Evolutionary conservation across 768 basidiomycete genomes (phyloP).

Genomic region (Amanita phalloides): DNA sequence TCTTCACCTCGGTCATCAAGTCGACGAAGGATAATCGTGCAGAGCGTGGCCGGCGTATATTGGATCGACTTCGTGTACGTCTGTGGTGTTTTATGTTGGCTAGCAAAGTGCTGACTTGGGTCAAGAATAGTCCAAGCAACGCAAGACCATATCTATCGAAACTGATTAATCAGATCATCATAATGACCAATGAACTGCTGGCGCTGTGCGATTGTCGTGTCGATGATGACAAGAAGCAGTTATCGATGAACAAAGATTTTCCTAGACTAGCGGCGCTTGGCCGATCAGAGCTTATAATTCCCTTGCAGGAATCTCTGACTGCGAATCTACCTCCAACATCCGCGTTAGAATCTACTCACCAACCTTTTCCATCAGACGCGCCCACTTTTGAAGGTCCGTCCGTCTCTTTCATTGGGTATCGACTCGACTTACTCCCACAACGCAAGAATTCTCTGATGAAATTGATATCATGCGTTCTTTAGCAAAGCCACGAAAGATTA

Average conservation of each 20-base stretch:
- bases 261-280: conserved; percentile 43
- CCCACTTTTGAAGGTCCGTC: conserved; percentile 68
- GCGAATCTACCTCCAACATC: conserved; percentile 78
- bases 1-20: conserved; percentile 81
- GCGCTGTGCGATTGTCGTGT: conserved; percentile 50
- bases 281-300: conserved; percentile 70
- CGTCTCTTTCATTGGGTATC: background rate
- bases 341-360: conserved; percentile 45
- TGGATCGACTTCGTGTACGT: conserved; percentile 48
- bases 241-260: conserved; percentile 48
- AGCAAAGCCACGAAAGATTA: conserved; percentile 85
- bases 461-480: conserved; percentile 88
- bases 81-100: background rate
- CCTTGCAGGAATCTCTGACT: conserved; percentile 87
- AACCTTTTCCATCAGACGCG: conserved; percentile 69
- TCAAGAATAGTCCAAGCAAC: conserved; percentile 37
- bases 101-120: background rate
- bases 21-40: conserved; percentile 61
- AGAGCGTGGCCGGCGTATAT: conserved; percentile 45
- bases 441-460: conserved; percentile 66
- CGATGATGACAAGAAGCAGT: conserved; percentile 23
- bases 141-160: conserved; percentile 26
- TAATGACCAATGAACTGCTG: conserved; percentile 64
- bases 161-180: conserved; percentile 42
- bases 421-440: background rate